These are phyloP conservation scores for Mycena citricolor DNA, from an alignment of 1,284 basidiomycete species.

Conservation along the genomic window DNA sequence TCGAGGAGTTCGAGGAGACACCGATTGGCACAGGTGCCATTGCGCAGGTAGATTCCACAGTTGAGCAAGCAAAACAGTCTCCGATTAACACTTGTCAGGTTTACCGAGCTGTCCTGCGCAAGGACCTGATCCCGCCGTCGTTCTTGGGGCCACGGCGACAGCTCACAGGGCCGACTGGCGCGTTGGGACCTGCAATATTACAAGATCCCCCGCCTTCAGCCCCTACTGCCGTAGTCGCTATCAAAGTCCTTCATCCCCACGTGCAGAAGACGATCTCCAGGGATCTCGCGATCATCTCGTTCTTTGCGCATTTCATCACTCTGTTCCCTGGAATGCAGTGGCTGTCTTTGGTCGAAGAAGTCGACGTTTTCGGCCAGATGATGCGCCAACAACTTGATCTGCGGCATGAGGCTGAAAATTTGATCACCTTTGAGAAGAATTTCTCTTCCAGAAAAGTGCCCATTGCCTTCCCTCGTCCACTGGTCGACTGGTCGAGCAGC, in stretches of 20 bases:
- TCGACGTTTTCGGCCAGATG: constrained; percentile 93
- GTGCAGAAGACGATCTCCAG: constrained; percentile 81
- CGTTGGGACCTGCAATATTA: constrained; percentile 19
- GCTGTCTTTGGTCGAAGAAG: constrained; percentile 96
- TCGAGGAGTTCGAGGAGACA: constrained; percentile 83
- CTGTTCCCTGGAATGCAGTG: constrained; percentile 92
- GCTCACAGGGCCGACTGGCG: constrained; percentile 38
- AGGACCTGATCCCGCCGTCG: constrained; percentile 82
- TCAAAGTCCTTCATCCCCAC: constrained; percentile 93
- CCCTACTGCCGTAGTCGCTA: constrained; percentile 84
- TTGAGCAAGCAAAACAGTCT: too few relatives aligned
- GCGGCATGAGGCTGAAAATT: constrained; percentile 87
- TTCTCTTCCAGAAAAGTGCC: constrained; percentile 80
- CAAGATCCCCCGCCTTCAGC: constrained; percentile 64
- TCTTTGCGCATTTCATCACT: constrained; percentile 85
- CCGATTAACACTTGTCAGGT: constrained; percentile 51
- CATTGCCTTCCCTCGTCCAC: constrained; percentile 88
- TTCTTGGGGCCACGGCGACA: constrained; percentile 69
- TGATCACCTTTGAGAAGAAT: constrained; percentile 84
- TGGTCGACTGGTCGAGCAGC: constrained; percentile 75
- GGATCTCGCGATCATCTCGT: constrained; percentile 92
- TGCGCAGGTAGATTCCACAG: constrained; percentile 83
- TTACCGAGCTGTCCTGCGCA: constrained; percentile 83
- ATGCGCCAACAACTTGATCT: constrained; percentile 96
- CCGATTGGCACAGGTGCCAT: constrained; percentile 99